Base-by-base conservation (phyloP, 345 rosid species). In the Pugionium dolabratum region DNA sequence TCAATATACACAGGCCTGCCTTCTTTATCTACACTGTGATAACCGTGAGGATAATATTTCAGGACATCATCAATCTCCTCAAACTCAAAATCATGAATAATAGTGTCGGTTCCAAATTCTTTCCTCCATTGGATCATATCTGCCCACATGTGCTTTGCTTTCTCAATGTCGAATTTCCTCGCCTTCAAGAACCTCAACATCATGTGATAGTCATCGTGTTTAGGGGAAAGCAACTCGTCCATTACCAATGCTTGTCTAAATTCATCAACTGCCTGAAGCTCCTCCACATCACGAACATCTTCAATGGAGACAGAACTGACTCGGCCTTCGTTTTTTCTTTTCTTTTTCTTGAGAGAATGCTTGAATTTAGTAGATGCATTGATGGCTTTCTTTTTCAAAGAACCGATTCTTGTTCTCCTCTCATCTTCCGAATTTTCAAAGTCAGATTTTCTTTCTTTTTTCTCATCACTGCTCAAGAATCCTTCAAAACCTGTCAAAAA, bases 91-190 rank as follows among this genome's bases (percentile, higher is more conserved):
- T 94, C 99, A 81, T 94, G 66, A 9, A 81, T 76, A n/a, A 94
- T 83, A 26, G 90, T 84, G 70, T 94, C 95, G 4, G 83, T 80
- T 32, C 85, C 91, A 36, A 91, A 94, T 37, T 94, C 99, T 64
- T 85, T 89, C 80, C 99, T 88, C 99, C 99, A 94, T 1, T 83
- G 95, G 71, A 94, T 81, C 99, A 91, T 91, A 62, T 94, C 99
- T 11, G 95, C 85, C 99, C 99, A 94, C 99, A 94, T 94, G 44
- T 83, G 87, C 81, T 86, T 94, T 7, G 97, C 97, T 74, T 84
- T 94, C 42, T 94, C 99, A 54, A 85, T 73, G 59, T 94, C 99
- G 62, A 91, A 91, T 72, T 89, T 94, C 73, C 99, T 85, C 1
- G 97, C 99, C 68, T 89, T 90, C 79, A 57, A 45, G 57, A 67